Conservation (phyloP, 83 land plant genomes). For the Picea abies region DNA sequence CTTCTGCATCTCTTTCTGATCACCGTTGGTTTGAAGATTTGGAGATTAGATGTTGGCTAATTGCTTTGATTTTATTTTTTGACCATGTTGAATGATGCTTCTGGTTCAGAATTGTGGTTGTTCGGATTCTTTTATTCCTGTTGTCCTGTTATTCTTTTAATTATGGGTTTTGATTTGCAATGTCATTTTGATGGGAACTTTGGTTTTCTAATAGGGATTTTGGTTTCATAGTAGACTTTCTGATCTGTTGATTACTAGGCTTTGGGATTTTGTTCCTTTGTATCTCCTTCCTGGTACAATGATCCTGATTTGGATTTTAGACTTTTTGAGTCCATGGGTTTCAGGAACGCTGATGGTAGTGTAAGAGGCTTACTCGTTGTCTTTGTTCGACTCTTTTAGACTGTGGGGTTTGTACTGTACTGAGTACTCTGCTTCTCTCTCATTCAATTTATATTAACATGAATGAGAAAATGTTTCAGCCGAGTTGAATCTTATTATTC, state of each 20-base stretch:
- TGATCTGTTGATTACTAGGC: neutral
- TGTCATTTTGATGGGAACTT: neutral
- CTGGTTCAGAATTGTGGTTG: neutral
- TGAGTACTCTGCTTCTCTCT: neutral
- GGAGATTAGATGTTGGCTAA: neutral
- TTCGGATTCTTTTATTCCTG: neutral
- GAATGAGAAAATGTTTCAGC: neutral
- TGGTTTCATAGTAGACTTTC: neutral
- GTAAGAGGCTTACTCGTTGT: neutral
- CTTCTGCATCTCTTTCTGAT: neutral
- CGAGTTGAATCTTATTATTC: neutral
- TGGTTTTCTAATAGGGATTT: neutral
- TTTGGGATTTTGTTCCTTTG: neutral
- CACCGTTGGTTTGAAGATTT: neutral
- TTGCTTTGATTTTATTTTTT: neutral
- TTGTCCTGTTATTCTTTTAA: neutral
- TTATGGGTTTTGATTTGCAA: neutral
- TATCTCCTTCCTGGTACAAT: neutral
- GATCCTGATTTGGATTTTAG: neutral
- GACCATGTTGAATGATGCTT: neutral
- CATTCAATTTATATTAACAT: neutral
- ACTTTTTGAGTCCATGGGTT: conserved; percentile 4
- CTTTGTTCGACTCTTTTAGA: neutral
- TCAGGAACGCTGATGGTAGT: neutral
- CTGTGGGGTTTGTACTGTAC: neutral